phyloP scores from a whole-genome alignment of 2,329 filamentous ascomycete species.

The Aspergillus calidoustus region DNA sequence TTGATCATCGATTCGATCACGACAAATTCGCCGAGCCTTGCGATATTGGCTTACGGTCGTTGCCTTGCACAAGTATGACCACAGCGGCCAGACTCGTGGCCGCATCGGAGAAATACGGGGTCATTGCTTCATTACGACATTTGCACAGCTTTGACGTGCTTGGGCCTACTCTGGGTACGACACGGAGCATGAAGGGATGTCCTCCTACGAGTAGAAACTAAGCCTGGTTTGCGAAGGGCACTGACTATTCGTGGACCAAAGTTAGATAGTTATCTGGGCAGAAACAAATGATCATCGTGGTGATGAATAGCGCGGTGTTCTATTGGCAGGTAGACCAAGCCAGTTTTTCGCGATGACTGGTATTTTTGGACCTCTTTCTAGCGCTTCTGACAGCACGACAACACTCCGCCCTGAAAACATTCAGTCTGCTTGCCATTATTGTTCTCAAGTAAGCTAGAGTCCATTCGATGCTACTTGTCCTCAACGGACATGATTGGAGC shows the following conservation, averaged over 20 bases:
- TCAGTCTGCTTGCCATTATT: too few species aligned
- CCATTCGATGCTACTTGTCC: background rate
- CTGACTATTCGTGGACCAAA: too few species aligned
- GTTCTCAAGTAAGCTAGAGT: background rate
- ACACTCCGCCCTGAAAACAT: too few species aligned
- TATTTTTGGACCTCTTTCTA: too few species aligned
- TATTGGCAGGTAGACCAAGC: too few species aligned
- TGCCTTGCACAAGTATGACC: background rate
- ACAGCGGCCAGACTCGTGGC: background rate
- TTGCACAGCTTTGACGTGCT: background rate
- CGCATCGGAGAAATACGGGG: constrained; percentile 5
- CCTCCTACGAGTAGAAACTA: background rate
- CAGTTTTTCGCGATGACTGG: too few species aligned
- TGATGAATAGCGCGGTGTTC: too few species aligned
- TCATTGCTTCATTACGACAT: background rate
- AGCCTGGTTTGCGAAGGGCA: background rate
- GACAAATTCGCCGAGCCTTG: constrained; percentile 10
- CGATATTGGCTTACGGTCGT: background rate
- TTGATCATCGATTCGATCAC: constrained; percentile 1
- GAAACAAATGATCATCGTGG: too few species aligned
- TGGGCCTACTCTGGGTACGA: background rate
- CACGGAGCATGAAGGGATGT: background rate
- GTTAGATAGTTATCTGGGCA: too few species aligned
- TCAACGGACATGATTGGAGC: background rate
- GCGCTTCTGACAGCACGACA: too few species aligned